Conservation (phyloP, 2,329 filamentous ascomycete species). For the Trichophyton simii region DNA sequence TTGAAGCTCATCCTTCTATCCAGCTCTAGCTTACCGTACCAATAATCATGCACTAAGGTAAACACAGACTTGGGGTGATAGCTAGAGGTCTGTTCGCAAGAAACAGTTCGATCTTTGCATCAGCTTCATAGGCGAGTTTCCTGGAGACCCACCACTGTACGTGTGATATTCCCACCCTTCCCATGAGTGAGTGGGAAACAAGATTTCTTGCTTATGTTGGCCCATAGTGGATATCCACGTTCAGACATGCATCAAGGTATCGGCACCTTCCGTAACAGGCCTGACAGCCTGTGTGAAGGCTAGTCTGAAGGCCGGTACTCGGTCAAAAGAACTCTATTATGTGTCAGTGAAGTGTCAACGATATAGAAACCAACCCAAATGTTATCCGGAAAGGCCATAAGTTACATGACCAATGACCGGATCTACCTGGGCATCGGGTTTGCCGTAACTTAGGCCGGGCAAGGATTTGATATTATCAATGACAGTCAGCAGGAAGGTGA, state of each 20-base stretch:
- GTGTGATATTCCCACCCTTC: neutral
- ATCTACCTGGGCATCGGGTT: neutral
- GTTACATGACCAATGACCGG: neutral
- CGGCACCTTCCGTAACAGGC: neutral
- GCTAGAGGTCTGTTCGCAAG: neutral
- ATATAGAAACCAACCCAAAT: neutral
- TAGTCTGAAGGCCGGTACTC: neutral
- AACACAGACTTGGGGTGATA: neutral
- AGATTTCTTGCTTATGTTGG: neutral
- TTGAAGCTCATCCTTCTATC: neutral
- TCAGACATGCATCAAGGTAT: neutral
- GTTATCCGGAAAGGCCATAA: neutral
- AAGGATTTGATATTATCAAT: neutral
- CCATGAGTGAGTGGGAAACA: neutral
- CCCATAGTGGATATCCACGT: neutral
- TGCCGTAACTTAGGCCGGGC: neutral
- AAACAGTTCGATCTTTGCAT: neutral
- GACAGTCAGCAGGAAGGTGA: neutral
- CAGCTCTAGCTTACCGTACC: neutral
- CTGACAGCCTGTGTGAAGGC: neutral
- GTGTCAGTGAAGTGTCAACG: neutral
- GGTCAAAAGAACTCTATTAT: neutral
- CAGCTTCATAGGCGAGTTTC: neutral
- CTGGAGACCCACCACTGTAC: neutral
- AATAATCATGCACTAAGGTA: neutral